Percentiles rank a stretch among this genome's conserved stretches.
phyloP scores from a whole-genome alignment of 768 basidiomycete genomes.

The Boletus rubroflammeus region DNA sequence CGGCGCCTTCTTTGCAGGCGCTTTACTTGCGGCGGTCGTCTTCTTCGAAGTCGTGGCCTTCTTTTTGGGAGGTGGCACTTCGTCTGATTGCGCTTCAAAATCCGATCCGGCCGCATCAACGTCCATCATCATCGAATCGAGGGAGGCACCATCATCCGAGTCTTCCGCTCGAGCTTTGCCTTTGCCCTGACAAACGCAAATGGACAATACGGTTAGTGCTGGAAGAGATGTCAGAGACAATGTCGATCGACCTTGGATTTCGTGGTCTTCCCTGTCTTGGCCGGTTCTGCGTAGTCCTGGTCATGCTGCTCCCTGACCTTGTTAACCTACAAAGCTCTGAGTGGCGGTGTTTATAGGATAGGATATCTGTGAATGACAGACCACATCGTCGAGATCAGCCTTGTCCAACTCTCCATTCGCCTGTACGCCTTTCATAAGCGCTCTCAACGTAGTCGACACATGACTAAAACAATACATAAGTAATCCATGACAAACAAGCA shows the following conservation, averaged over 20 bases:
- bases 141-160: slow-evolving; percentile 47
- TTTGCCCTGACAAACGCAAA: slow-evolving; percentile 42
- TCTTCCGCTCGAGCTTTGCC: slow-evolving; percentile 47
- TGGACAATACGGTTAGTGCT: not conserved
- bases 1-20: slow-evolving; percentile 42
- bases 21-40: slow-evolving; percentile 25
- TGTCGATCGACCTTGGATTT: slow-evolving; percentile 43
- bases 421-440: slow-evolving; percentile 64
- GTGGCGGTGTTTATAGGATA: not conserved
- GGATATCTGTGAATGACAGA: slow-evolving; percentile 30
- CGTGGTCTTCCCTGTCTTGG: slow-evolving; percentile 33
- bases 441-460: slow-evolving; percentile 55
- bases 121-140: slow-evolving; percentile 79
- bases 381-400: slow-evolving; percentile 70
- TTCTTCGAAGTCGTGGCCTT: slow-evolving; percentile 38
- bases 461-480: slow-evolving; percentile 45
- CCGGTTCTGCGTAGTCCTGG: slow-evolving; percentile 52
- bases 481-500: not conserved
- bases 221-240: not conserved
- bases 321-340: slow-evolving; percentile 43
- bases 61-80: slow-evolving; percentile 41
- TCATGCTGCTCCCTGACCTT: slow-evolving; percentile 73
- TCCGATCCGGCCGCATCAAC: slow-evolving; percentile 57
- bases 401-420: slow-evolving; percentile 67
- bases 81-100: slow-evolving; percentile 41